Evolutionary conservation across 106 monocot genomes (phyloP).

Genomic region (Chionographis japonica): DNA sequence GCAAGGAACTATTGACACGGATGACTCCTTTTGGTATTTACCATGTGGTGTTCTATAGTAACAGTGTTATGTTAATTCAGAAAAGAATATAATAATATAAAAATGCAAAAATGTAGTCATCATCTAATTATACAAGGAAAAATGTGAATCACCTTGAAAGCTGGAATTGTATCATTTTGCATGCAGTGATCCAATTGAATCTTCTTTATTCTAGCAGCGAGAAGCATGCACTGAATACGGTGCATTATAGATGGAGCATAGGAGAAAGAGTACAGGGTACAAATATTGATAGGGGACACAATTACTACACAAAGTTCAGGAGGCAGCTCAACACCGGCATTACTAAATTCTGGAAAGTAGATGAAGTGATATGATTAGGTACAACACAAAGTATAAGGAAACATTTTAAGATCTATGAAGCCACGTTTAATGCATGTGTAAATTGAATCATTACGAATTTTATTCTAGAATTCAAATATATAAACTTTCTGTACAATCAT

Average conservation of each 20-base stretch:
- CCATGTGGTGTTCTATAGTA: too few relatives aligned
- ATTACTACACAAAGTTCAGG: constrained; percentile 66
- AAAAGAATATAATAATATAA: too few relatives aligned
- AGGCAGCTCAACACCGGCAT: constrained; percentile 47
- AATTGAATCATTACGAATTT: too few relatives aligned
- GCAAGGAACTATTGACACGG: too few relatives aligned
- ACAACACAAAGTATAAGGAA: neutral
- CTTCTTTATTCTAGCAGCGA: constrained; percentile 30
- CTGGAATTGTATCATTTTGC: constrained; percentile 26
- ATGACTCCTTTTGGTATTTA: too few relatives aligned
- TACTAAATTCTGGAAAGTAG: constrained; percentile 14
- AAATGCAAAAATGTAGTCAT: too few relatives aligned
- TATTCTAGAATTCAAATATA: too few relatives aligned
- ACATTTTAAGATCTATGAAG: neutral
- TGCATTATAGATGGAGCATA: constrained; percentile 59
- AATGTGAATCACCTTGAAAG: constrained; percentile 33
- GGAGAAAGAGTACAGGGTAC: constrained; percentile 35
- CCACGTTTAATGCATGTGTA: too few relatives aligned
- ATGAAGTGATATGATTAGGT: neutral
- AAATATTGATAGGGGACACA: constrained; percentile 27
- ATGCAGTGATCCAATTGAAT: constrained; percentile 12
- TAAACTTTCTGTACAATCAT: too few relatives aligned
- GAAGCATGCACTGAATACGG: constrained; percentile 50
- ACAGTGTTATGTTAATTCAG: too few relatives aligned
- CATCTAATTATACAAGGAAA: too few relatives aligned